Evolutionary conservation across 331 rosid species (phyloP), one percentile per base, ranked within the genome.

Genomic region (Ulmus americana): DNA sequence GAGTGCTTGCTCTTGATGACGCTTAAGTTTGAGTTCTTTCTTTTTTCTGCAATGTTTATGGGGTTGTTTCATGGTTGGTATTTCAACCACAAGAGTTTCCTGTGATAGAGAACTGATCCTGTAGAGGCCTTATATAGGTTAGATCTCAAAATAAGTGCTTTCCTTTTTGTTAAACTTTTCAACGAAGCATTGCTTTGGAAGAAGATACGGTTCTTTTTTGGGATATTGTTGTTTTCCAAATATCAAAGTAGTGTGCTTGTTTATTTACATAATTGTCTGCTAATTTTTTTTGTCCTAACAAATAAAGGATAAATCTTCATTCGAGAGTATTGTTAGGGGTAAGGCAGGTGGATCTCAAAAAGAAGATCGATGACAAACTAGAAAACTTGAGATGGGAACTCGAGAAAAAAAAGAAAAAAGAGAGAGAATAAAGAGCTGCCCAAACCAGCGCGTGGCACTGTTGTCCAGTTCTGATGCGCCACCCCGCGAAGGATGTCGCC

Each of bases 1-100:
- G 95, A 39, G 98, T 92, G 70, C 89, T 85, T 53, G 98, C 97
- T 49, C 96, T 89, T 16, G 78, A 86, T 61, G 88, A 89, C 50
- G 98, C 96, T 41, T 88, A 49, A 81, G 61, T 69, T 49, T 8
- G 15, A 44, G n/a, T 44, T 44, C 52, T 1, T 38, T 56, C 5
- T 11, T 45, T 51, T 18, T 40, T n/a, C 59, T 65, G 71, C 60
- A 48, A 63, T 65, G 35, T 74, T 72, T 73, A 64, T 68, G 73
- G 35, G 35, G 35, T 57, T 51, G 49, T 51, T 52, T 59, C 39
- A 70, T 52, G 79, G 85, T 74, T 76, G 80, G 81, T 56, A 69
- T 77, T 73, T 59, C 78, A 73, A 76, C 83, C 83, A 18, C 61
- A 46, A 18, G 56, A 65, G 55, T 61, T 62, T 53, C 63, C 39